phyloP scores from a whole-genome alignment of 2,329 filamentous ascomycete genomes.

The Cladosporium sp. region DNA sequence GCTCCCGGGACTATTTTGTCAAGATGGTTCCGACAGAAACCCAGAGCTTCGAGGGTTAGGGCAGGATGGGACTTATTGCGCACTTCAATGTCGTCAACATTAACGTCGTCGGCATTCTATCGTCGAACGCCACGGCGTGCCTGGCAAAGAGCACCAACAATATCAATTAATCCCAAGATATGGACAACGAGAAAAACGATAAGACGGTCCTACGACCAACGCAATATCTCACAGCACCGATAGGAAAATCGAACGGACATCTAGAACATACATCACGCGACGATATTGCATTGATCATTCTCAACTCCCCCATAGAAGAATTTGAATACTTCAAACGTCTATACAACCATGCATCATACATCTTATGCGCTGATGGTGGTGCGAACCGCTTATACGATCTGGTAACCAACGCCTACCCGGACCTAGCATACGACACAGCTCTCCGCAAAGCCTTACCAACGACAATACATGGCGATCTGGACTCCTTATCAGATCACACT shows the following conservation, averaged over 20 bases:
- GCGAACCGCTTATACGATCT: constrained; percentile 69
- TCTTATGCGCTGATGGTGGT: constrained; percentile 85
- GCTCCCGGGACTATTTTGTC: neutral
- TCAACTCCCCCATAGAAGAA: constrained; percentile 57
- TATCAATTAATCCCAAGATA: neutral
- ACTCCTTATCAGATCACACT: constrained; percentile 67
- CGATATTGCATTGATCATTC: constrained; percentile 48
- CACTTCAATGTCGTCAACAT: neutral
- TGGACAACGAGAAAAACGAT: neutral
- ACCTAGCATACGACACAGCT: constrained; percentile 16
- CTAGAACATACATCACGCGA: neutral
- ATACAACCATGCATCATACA: constrained; percentile 54
- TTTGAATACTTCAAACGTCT: constrained; percentile 48
- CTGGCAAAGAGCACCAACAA: neutral
- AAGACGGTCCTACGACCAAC: constrained; percentile 17
- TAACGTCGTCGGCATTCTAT: neutral
- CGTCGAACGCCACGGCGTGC: neutral
- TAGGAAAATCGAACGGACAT: neutral
- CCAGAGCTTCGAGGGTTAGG: neutral
- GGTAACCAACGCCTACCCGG: constrained; percentile 28
- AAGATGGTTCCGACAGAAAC: no score
- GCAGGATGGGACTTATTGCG: neutral
- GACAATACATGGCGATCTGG: constrained; percentile 83
- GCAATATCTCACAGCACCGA: constrained; percentile 19
- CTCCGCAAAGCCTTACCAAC: constrained; percentile 37